Evolutionary conservation across 768 basidiomycete genomes (phyloP), one percentile per base, ranked within the genome.

Genomic region (Polyporus arcularius): DNA sequence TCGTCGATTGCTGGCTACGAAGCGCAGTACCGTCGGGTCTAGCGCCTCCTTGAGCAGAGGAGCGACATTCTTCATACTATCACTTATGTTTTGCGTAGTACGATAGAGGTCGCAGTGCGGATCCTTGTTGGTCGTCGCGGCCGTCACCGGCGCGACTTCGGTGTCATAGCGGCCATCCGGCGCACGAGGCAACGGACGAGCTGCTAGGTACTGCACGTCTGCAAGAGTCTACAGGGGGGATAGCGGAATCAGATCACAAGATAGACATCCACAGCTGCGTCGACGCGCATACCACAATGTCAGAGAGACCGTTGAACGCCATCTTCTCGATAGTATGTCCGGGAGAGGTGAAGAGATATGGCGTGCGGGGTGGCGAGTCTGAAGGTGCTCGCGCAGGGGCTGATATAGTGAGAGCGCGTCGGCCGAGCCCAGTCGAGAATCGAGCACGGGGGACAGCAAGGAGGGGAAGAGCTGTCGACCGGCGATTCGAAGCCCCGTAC

Each of bases 141-240:
- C 64, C 2, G 66, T 57, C 53, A 65, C 57, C 14, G 67, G 61
- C 43, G 55, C 43, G 9, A 75, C 72, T 64, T 81, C 71, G 68
- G 73, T 77, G 62, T 80, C 78, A 65, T 82, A 82, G 53, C 75
- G 75, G 7, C 80, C 80, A 60, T 79, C 78, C 4, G 77, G 76
- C 4, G 80, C 75, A 39, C 61, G 65, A 7, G 81, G 81, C 1
- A 74, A 68, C 28, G 75, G 66, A 10, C 80, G 73, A 7, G 65
- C 65, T 8, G 75, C 69, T 40, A 80, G 76, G 60, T 77, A 71
- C 30, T 67, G 65, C 10, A 71, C 65, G 58, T 80, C 79, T 2
- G 74, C 72, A 26, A 65, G 60, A 18, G 60, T 61, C 65, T 62
- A 45, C 18, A 31, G 28, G n/a, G 26, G 3, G 53, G 35, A 35